A percentile compares a stretch with the other conserved stretches of the same genome.
Conservation (phyloP, 2,329 filamentous ascomycete genomes). For the Alternaria solani region DNA sequence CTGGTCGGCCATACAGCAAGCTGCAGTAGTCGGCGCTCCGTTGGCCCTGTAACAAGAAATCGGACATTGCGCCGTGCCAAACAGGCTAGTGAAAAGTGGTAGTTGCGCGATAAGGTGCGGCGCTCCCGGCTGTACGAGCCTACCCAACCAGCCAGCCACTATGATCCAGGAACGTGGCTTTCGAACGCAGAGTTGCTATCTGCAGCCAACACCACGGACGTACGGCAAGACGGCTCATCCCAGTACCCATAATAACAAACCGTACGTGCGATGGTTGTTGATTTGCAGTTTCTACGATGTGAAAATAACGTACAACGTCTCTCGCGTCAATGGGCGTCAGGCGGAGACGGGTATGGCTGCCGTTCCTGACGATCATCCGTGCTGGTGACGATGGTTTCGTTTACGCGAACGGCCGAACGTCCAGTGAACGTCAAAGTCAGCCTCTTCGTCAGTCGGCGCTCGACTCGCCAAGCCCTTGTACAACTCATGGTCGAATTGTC, state of each 20-base stretch:
- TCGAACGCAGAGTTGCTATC: constrained; percentile 10
- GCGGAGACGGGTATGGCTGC: constrained; percentile 9
- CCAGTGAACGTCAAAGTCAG: background rate
- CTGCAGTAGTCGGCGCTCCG: constrained; percentile 7
- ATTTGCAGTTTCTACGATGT: background rate
- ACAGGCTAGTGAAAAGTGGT: constrained; percentile 11
- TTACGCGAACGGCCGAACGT: constrained; percentile 6
- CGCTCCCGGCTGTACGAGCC: constrained; percentile 9
- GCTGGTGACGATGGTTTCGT: background rate
- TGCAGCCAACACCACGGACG: background rate
- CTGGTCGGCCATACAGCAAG: constrained; percentile 1
- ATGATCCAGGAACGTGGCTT: constrained; percentile 12
- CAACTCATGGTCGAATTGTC: constrained; percentile 2
- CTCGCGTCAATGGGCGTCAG: background rate
- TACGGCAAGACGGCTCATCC: background rate
- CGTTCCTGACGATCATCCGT: constrained; percentile 13
- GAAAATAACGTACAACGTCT: background rate
- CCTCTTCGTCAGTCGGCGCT: background rate
- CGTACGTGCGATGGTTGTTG: background rate
- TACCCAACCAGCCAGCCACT: constrained; percentile 12
- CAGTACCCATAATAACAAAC: background rate
- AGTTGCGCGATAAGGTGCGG: constrained; percentile 16
- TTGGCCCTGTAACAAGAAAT: constrained; percentile 7
- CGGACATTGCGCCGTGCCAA: constrained; percentile 2
- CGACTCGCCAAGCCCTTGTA: background rate